These are phyloP conservation scores for Cladosporium halotolerans DNA, from an alignment of 2,329 filamentous ascomycete genomes.

Conservation along the genomic window DNA sequence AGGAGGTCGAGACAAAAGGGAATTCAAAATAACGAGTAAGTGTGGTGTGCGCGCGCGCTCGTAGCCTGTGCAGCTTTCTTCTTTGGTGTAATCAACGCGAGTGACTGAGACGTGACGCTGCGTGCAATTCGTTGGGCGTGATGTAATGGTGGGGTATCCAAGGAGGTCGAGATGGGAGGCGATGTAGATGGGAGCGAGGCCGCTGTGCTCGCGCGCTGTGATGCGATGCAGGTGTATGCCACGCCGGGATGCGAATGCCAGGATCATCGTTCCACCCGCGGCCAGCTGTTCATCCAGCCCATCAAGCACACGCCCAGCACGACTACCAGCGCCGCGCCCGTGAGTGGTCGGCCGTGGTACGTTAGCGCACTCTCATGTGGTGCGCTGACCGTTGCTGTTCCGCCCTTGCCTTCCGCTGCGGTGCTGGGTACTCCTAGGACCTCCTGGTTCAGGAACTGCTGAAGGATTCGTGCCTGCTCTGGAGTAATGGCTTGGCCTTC, in stretches of 20 bases:
- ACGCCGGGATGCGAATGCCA: neutral
- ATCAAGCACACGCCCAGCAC: slow-evolving; percentile 28
- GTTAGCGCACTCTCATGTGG: slow-evolving; percentile 16
- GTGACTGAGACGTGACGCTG: too few species aligned
- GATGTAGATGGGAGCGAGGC: too few species aligned
- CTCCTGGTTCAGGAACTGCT: slow-evolving; percentile 25
- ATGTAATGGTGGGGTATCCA: too few species aligned
- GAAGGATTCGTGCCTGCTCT: slow-evolving; percentile 28
- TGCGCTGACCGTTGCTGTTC: neutral
- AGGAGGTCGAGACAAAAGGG: too few species aligned
- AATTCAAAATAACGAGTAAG: too few species aligned
- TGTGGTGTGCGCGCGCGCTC: too few species aligned
- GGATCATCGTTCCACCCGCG: slow-evolving; percentile 39
- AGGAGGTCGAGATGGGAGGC: too few species aligned
- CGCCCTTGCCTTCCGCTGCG: slow-evolving; percentile 6
- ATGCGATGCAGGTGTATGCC: too few species aligned
- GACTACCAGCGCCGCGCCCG: slow-evolving; percentile 26
- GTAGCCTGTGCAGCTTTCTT: too few species aligned
- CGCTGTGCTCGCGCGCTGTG: too few species aligned
- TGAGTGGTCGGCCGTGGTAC: slow-evolving; percentile 26
- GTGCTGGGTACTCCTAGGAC: slow-evolving; percentile 17
- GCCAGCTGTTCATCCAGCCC: slow-evolving; percentile 35
- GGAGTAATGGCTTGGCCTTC: slow-evolving; percentile 28
- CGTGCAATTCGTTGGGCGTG: too few species aligned
- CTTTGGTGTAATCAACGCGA: too few species aligned